Base-by-base conservation (phyloP, 1,284 basidiomycete genomes). In the Meira nashicola region DNA sequence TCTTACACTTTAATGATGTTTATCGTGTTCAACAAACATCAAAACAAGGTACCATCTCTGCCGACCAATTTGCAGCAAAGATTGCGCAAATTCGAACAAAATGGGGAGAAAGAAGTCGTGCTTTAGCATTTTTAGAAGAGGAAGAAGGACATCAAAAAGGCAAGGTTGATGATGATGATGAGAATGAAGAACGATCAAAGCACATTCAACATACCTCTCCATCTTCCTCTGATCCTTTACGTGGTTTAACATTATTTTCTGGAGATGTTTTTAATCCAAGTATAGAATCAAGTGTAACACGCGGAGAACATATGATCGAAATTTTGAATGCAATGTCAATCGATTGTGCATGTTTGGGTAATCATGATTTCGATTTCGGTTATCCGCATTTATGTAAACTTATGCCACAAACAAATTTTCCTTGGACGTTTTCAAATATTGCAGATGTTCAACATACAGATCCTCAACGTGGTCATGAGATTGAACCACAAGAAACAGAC, bases 241-340 rank as follows among this genome's bases (percentile, higher is more conserved):
- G 70, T 17, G 91, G 92, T 0, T 81, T 95, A 2, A 83, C 88
- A 0, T 80, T 95, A 2, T 95, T 94, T 79, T 92, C 89, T 28
- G 92, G 92, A 5, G 92, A 94, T 76, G 66, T 71, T 50, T 73
- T 62, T 55, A 86, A 87, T 17, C 91, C 90, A 0, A 89, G 88
- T 2, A 84, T 91, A 0, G 90, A 93, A 79, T 89, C 87, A 68
- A 86, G 87, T 8, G 86, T 95, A 21, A 93, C 91, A 2, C 82
- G 92, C 76, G 92, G 92, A 44, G 90, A 87, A 61, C 90, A 94
- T 83, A 89, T 94, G 89, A 89, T 90, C 67, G 70, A 83, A 62
- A 52, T 62, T 10, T 62, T 66, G 59, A 58, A 76, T 51, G 56
- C 56, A 17, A 65, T 68, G 60, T 64, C 66, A 43, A 53, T 73